Evolutionary conservation across 306 rosid species (phyloP).

Genomic region (Astragalus membranaceus): DNA sequence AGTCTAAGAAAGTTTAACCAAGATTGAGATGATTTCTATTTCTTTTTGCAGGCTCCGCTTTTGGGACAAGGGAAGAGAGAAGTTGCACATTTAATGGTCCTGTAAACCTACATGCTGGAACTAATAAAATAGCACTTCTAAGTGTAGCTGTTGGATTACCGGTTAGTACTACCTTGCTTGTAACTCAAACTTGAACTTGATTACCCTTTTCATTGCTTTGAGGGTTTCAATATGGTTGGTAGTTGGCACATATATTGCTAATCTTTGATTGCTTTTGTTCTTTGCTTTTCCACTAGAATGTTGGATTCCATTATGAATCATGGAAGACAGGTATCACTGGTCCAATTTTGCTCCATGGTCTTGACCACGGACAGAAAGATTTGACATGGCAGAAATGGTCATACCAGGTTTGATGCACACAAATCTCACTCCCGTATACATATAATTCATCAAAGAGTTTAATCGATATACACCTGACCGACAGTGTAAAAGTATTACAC

Average conservation of each 20-base stretch:
- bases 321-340: conserved; percentile 79
- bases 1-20: conserved; percentile 9
- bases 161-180: conserved; percentile 38
- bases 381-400: conserved; percentile 77
- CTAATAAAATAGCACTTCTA: conserved; percentile 74
- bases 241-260: neutral
- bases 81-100: conserved; percentile 67
- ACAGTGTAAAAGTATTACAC: neutral
- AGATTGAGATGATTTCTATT: conserved; percentile 1
- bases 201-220: neutral
- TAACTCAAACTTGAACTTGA: conserved; percentile 10
- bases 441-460: neutral
- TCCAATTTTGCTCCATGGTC: conserved; percentile 72
- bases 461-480: neutral
- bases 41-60: conserved; percentile 64
- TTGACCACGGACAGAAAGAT: conserved; percentile 59
- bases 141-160: conserved; percentile 92
- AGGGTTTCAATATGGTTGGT: neutral
- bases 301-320: conserved; percentile 70
- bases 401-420: conserved; percentile 54
- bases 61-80: conserved; percentile 62
- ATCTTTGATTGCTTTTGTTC: neutral
- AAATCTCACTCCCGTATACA: neutral
- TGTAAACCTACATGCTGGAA: conserved; percentile 61
- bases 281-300: conserved; percentile 39